A percentile compares a stretch with the other conserved stretches of the same genome.
Conservation (phyloP, 768 basidiomycete genomes). For the Auriscalpium vulgare region DNA sequence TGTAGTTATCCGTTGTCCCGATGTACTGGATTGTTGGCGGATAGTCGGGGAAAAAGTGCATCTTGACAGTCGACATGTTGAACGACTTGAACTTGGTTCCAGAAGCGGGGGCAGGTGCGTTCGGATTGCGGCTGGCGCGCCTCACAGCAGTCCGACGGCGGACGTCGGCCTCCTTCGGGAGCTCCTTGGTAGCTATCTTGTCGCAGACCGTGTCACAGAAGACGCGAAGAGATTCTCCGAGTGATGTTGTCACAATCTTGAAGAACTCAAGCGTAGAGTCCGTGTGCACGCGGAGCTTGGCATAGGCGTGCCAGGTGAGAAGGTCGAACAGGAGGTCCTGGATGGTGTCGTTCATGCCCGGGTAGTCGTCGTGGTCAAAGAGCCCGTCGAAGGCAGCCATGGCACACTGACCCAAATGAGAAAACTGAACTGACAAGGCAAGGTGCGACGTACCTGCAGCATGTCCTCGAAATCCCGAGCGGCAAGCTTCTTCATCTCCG, state of each 20-base stretch:
- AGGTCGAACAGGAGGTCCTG: background rate
- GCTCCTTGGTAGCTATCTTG: background rate
- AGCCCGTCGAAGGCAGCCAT: background rate
- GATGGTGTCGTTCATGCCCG: background rate
- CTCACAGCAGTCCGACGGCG: background rate
- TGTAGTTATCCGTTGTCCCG: background rate
- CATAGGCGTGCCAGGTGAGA: background rate
- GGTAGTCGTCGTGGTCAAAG: background rate
- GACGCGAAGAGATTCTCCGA: background rate
- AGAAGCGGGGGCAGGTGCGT: too few species aligned
- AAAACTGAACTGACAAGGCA: background rate
- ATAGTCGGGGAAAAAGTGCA: conserved; percentile 8
- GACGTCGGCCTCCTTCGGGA: background rate
- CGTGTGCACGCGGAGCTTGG: background rate
- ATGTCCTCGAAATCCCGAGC: conserved; percentile 22
- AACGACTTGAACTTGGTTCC: background rate
- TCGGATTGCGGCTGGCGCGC: background rate
- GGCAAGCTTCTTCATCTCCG: conserved; percentile 19
- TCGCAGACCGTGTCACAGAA: background rate
- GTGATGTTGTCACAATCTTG: background rate
- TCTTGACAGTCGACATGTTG: background rate
- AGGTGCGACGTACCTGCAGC: conserved; percentile 11
- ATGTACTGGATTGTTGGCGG: conserved; percentile 12
- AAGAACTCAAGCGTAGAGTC: background rate
- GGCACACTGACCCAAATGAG: background rate